Base-by-base conservation (phyloP, 1,284 basidiomycete species). In the Ganoderma leucocontextum region DNA sequence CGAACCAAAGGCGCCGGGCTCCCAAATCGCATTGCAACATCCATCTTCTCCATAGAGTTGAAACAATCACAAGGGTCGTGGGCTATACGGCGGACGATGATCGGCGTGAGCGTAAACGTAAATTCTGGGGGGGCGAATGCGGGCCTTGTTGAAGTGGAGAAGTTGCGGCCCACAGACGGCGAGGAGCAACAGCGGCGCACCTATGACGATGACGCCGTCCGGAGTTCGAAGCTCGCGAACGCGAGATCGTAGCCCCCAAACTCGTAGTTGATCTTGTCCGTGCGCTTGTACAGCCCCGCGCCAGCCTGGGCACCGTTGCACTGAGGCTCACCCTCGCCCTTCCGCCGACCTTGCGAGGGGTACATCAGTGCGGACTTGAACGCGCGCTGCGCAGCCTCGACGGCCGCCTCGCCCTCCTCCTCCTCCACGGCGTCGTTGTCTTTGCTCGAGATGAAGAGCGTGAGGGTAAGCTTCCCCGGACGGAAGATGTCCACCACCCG, bases 241-340 rank as follows among this genome's bases (percentile, higher is more conserved):
- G 96, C 94, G 71, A 99, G 85, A 80, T 97, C 95, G 80, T 99
- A 99, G 63, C 94, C 95, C 63, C 95, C 95, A 79, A 99, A 97
- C 81, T 98, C 96, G 84, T 99, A 99, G 78, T 97, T 95, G 80
- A 99, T 99, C 80, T 98, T 94, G 83, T 99, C 97, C 66, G 94
- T 97, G 73, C 96, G 86, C 75, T 83, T 88, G 79, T 93, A 94
- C 39, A 80, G 70, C 36, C 77, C 75, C 22, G 75, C 69, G 42
- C 63, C 64, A 8, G 62, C 60, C 12, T 68, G 64, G 39, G 66
- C 67, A 13, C 61, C 62, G 29, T 25, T 39, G 57, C 36, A 39
- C 19, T 29, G 44, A n/a, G 19, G 44, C 15, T 35, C 60, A 17
- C 60, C 41, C 42, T 49, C 49, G 36, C 61, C 13, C 58, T 67